A percentile compares a stretch with the other conserved stretches of the same genome.
These are phyloP conservation scores for Jasminum sambac DNA, from an alignment of 257 asterid genomes.

Conservation along the genomic window DNA sequence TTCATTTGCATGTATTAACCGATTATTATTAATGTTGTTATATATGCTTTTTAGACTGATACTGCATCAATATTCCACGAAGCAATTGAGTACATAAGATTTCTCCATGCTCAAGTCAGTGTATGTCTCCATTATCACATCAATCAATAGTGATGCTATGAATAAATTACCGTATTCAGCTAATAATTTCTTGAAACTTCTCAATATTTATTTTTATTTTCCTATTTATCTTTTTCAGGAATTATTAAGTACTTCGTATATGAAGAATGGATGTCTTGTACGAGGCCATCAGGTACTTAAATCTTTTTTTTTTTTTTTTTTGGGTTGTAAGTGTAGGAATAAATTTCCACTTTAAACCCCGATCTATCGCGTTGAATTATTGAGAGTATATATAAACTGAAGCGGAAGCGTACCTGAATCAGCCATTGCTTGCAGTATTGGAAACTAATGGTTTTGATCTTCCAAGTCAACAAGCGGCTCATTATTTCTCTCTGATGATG, in stretches of 20 bases:
- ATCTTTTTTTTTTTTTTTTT: no score
- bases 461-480: no score
- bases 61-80: conserved; percentile 96
- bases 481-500: no score
- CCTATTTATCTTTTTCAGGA: conserved; percentile 40
- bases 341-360: no score
- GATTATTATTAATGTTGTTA: not conserved
- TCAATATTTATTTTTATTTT: not conserved
- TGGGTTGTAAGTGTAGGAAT: no score
- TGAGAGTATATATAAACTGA: no score
- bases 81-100: conserved; percentile 85
- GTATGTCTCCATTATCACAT: conserved; percentile 40
- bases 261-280: conserved; percentile 56
- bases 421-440: no score
- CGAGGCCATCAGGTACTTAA: conserved; percentile 56
- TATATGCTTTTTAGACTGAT: conserved; percentile 61
- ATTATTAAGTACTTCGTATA: conserved; percentile 66
- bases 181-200: not conserved
- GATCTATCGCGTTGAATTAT: no score
- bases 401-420: no score
- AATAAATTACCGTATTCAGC: not conserved
- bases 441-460: no score
- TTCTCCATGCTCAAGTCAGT: conserved; percentile 88
- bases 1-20: not conserved
- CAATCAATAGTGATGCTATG: not conserved